Percentiles rank a stretch among this genome's conserved stretches.
These are phyloP conservation scores for Cylindrodendrum hubeiense DNA, from an alignment of 2,329 filamentous ascomycete species.

Conservation along the genomic window DNA sequence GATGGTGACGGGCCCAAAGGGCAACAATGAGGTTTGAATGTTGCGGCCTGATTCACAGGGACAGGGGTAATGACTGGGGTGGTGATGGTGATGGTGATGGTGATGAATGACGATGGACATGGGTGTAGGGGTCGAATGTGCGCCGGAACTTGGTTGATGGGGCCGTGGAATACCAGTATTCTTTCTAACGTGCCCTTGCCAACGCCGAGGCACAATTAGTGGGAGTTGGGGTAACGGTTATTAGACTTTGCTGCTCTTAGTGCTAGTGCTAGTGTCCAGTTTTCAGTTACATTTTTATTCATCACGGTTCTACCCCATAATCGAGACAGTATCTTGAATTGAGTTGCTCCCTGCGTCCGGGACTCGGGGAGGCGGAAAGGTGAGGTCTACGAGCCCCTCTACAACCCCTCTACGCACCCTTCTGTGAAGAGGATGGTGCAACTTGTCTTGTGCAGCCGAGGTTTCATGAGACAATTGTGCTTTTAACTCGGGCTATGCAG, in stretches of 20 bases:
- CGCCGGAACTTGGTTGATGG: neutral
- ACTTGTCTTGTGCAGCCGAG: neutral
- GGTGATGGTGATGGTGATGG: neutral
- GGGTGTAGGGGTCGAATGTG: neutral
- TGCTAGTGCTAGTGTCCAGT: neutral
- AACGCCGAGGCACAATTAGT: neutral
- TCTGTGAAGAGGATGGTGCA: neutral
- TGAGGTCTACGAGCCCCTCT: no score
- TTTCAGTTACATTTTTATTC: neutral
- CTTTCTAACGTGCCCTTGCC: neutral
- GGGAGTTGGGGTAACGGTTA: neutral
- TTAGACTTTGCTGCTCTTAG: slow-evolving; percentile 1
- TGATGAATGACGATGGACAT: no score
- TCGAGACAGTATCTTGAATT: neutral
- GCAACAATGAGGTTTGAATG: neutral
- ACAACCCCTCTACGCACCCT: neutral
- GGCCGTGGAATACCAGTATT: neutral
- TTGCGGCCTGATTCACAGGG: slow-evolving; percentile 44
- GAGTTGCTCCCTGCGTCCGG: neutral
- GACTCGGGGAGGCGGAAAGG: neutral
- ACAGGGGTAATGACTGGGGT: neutral
- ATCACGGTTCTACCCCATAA: slow-evolving; percentile 1
- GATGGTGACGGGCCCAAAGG: slow-evolving; percentile 56
- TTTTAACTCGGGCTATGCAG: neutral
- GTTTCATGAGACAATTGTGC: neutral